Base-by-base conservation (phyloP, 345 rosid genomes). In the Arabis hirsuta region DNA sequence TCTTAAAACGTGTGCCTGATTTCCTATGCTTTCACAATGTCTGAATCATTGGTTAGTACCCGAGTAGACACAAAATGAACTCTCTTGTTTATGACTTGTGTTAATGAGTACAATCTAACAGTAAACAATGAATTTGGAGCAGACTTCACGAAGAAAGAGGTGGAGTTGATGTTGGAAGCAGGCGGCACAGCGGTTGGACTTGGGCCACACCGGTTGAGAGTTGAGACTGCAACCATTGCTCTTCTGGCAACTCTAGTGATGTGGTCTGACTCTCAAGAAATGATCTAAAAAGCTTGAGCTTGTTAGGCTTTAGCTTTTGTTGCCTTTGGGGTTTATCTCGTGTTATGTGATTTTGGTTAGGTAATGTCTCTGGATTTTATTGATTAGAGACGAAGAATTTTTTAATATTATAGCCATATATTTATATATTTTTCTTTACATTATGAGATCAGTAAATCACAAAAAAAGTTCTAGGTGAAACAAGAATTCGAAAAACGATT, bases 211-310 rank as follows among this genome's bases (percentile, higher is more conserved):
- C 84, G 95, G 12, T 78, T 91, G 56, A 87, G 96, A 62, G 96
- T 91, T 60, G 98, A 94, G 88, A 91, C 98, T 24, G 97, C 97
- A 47, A 86, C 96, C 62, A 73, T 89, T 62, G 90, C 93, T 58
- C 88, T 91, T 77, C 64, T 91, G 58, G 88, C 95, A 41, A 86
- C 90, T 32, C 77, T 91, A 59, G 90, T 88, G 87, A 71, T 89
- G 81, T 94, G 93, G 95, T 89, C 97, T 2, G 90, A 89, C 62
- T 76, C 90, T 64, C 85, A 76, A 72, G 79, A 83, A 61, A 39
- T 16, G 55, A 34, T 19, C 59, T 55, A 51, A 34, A n/a, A 46
- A 22, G 24, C 24, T 22, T 22, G 24, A 22, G 62, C 60, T 77
- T 55, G 57, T 16, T n/a, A 26, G 46, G 67, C 43, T 53, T 45